phyloP scores from a whole-genome alignment of 345 rosid genomes.

The Populus alba region DNA sequence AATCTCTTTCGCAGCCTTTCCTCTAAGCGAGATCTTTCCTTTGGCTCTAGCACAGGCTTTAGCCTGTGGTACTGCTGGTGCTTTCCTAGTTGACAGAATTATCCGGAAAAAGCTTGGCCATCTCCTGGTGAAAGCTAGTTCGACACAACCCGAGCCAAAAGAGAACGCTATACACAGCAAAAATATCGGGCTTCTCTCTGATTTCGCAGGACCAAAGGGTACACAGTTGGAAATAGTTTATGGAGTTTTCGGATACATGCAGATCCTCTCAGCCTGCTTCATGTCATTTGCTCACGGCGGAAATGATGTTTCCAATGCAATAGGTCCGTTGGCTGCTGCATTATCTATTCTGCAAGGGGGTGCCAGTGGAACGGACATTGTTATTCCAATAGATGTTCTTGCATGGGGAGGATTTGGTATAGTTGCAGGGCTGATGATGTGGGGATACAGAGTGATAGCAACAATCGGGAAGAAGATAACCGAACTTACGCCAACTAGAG shows the following conservation, averaged over 20 bases:
- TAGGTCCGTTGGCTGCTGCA: conserved; percentile 92
- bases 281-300: conserved; percentile 99
- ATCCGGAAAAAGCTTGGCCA: conserved; percentile 83
- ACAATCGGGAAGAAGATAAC: conserved; percentile 97
- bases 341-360: conserved; percentile 79
- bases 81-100: conserved; percentile 57
- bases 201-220: conserved; percentile 86
- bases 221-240: conserved; percentile 86
- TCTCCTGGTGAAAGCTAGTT: conserved; percentile 53
- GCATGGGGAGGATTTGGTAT: conserved; percentile 99
- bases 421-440: conserved; percentile 76
- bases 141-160: conserved; percentile 37
- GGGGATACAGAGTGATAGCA: conserved; percentile 96
- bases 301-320: conserved; percentile 91
- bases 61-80: conserved; percentile 80
- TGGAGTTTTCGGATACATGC: conserved; percentile 92
- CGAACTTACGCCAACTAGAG: conserved; percentile 90
- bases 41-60: conserved; percentile 67
- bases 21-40: conserved; percentile 61
- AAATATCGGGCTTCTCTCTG: conserved; percentile 74
- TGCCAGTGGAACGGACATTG: conserved; percentile 52
- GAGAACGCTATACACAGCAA: conserved; percentile 34
- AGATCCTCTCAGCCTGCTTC: conserved; percentile 93
- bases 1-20: conserved; percentile 86
- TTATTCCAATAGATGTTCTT: conserved; percentile 76